Evolutionary conservation across 805 yeast genomes (phyloP).

Genomic region (Nadsonia fulvescens): DNA sequence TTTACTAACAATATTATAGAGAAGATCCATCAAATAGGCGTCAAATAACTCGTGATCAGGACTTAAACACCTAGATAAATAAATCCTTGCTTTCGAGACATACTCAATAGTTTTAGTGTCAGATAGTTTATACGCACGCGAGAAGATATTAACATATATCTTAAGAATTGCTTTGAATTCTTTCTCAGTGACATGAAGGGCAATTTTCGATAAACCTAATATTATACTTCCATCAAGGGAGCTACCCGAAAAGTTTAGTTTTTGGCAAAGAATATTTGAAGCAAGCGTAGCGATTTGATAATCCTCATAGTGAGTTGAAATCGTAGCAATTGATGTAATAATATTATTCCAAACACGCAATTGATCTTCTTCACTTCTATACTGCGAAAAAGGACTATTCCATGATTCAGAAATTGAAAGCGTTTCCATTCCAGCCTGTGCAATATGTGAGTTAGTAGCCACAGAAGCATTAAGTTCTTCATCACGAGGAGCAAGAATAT

Average conservation of each 20-base stretch:
- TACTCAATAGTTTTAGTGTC: constrained; percentile 19
- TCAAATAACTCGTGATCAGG: constrained; percentile 27
- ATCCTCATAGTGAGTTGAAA: constrained; percentile 50
- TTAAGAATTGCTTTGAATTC: constrained; percentile 50
- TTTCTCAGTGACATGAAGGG: constrained; percentile 40
- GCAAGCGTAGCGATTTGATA: constrained; percentile 60
- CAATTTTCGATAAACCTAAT: constrained; percentile 43
- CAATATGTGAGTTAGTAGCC: constrained; percentile 4
- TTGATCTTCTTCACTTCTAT: constrained; percentile 6
- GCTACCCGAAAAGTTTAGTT: constrained; percentile 26
- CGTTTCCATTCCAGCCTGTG: constrained; percentile 1
- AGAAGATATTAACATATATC: constrained; percentile 33
- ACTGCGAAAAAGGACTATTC: neutral
- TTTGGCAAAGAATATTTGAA: constrained; percentile 68
- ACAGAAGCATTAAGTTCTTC: constrained; percentile 12
- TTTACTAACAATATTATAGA: constrained; percentile 47
- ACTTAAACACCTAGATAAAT: constrained; percentile 19
- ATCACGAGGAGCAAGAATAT: constrained; percentile 44
- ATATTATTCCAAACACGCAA: constrained; percentile 38
- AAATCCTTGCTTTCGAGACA: constrained; percentile 7
- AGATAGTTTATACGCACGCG: constrained; percentile 25
- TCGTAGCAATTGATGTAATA: constrained; percentile 45
- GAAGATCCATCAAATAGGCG: constrained; percentile 44
- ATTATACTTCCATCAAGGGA: constrained; percentile 42
- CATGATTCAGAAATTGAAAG: constrained; percentile 3